Evolutionary conservation across 2,329 filamentous ascomycete species (phyloP).

Genomic region (Arthrobotrys megalospora): DNA sequence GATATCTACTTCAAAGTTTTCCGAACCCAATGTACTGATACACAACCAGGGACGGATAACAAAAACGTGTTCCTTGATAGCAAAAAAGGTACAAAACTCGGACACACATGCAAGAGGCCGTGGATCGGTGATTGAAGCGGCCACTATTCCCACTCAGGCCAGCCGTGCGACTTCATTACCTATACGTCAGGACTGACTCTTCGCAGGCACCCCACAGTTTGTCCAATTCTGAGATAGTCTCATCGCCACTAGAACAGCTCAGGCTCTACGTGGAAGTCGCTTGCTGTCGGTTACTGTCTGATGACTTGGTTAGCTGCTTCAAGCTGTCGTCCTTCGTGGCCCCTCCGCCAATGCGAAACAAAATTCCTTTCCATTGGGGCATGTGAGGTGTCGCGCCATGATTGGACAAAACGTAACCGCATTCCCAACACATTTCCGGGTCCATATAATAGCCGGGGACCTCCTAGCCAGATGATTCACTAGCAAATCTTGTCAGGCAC

Average conservation of each 20-base stretch:
- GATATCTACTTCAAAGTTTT: too few species aligned
- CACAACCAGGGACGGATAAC: neutral
- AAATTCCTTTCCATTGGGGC: conserved; percentile 35
- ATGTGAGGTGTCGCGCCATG: conserved; percentile 52
- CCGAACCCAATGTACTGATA: too few species aligned
- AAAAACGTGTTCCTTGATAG: neutral
- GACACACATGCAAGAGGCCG: conserved; percentile 9
- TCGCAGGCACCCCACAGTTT: neutral
- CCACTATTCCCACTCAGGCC: conserved; percentile 23
- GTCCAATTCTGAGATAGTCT: conserved; percentile 12
- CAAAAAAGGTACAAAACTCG: conserved; percentile 3
- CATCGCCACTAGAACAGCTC: conserved; percentile 9
- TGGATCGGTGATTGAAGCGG: conserved; percentile 14
- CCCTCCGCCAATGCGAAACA: conserved; percentile 34
- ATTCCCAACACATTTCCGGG: conserved; percentile 54
- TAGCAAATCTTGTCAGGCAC: conserved; percentile 23
- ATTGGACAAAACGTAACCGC: conserved; percentile 47
- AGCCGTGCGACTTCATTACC: conserved; percentile 11
- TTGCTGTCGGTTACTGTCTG: conserved; percentile 20
- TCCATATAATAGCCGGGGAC: conserved; percentile 38
- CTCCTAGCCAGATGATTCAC: conserved; percentile 26
- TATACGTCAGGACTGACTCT: conserved; percentile 15
- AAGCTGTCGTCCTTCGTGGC: conserved; percentile 28
- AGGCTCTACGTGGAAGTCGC: conserved; percentile 13
- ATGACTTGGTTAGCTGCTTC: conserved; percentile 42